Evolutionary conservation across 192 early-diverging fungal species (phyloP), one percentile per base, ranked within the genome.

Genomic region (Pilobolus umbonatus): DNA sequence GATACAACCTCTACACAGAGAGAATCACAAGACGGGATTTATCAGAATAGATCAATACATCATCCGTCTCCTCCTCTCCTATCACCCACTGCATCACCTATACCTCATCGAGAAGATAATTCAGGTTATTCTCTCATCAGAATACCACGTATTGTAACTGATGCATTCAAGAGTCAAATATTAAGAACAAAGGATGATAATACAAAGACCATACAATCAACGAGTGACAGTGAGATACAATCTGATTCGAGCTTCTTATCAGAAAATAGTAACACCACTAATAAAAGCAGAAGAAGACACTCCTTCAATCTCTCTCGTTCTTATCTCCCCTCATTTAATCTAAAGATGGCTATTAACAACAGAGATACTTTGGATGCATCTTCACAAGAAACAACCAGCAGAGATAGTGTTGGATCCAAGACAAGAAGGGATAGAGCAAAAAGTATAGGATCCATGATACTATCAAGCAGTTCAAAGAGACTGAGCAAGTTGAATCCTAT

Each of bases 111-210:
- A n/a, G n/a, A n/a, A n/a, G n/a, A n/a, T n/a, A n/a, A n/a, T n/a
- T n/a, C n/a, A n/a, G n/a, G n/a, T n/a, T n/a, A n/a, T n/a, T n/a
- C n/a, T n/a, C n/a, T n/a, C n/a, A n/a, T n/a, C n/a, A 61, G 31
- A 14, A 30, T 61, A 21, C 60, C 60, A 26, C 48, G 48, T 30
- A 38, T 22, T 7, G 49, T 61, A 5, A 35, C 49, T 31, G 48
- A 52, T 31, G 60, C 49, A 12, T 31, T 61, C 26, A 44, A 59
- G 31, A 21, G 31, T 43, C 55, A 42, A 43, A 40, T 43, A 1
- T 32, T 17, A 24, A 26, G 55, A 12, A 21, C 29, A 6, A 34
- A 36, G 10, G 31, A 32, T 21, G 19, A 25, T 42, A 28, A 24
- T n/a, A 7, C 10, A 15, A 25, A n/a, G 11, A 34, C 11, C 2